Conservation (phyloP, 768 basidiomycete genomes). For the Kwoniella sp. region DNA sequence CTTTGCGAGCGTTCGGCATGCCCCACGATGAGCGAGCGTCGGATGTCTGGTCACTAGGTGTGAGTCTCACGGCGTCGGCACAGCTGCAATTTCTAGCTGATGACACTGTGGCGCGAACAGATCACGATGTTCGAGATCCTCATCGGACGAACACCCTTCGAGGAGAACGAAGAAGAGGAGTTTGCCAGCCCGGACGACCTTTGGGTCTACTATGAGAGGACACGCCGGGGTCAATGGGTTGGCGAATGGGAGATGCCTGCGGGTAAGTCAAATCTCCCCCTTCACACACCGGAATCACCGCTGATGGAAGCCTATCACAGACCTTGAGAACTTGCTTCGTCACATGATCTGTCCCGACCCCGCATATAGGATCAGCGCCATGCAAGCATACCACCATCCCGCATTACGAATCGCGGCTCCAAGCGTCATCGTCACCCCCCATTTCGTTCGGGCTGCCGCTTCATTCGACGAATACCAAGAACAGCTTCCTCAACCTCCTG, state of each 20-base stretch:
- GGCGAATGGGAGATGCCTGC: conserved; percentile 74
- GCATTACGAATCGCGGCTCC: conserved; percentile 39
- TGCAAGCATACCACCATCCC: conserved; percentile 50
- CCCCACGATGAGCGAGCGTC: conserved; percentile 92
- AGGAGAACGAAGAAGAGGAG: conserved; percentile 67
- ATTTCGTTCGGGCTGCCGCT: conserved; percentile 53
- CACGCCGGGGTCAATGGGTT: conserved; percentile 78
- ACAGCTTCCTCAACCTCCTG: conserved; percentile 18
- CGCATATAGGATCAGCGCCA: conserved; percentile 41
- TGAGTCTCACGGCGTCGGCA: conserved; percentile 29
- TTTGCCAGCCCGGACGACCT: conserved; percentile 77
- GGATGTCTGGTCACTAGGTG: conserved; percentile 61
- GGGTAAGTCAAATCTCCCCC: conserved; percentile 45
- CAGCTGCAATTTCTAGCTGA: conserved; percentile 2
- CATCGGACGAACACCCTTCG: conserved; percentile 85
- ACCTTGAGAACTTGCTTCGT: conserved; percentile 43
- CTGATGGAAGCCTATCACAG: conserved; percentile 22
- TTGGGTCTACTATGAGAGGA: conserved; percentile 82
- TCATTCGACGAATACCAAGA: conserved; percentile 31
- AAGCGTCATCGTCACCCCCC: conserved; percentile 50
- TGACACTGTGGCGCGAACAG: conserved; percentile 66
- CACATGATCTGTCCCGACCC: conserved; percentile 49
- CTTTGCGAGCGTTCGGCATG: conserved; percentile 83
- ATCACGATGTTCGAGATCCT: conserved; percentile 94
- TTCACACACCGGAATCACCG: not conserved